phyloP scores from a whole-genome alignment of 148 eudicot genomes.

The Rhododendron ferrugineum region DNA sequence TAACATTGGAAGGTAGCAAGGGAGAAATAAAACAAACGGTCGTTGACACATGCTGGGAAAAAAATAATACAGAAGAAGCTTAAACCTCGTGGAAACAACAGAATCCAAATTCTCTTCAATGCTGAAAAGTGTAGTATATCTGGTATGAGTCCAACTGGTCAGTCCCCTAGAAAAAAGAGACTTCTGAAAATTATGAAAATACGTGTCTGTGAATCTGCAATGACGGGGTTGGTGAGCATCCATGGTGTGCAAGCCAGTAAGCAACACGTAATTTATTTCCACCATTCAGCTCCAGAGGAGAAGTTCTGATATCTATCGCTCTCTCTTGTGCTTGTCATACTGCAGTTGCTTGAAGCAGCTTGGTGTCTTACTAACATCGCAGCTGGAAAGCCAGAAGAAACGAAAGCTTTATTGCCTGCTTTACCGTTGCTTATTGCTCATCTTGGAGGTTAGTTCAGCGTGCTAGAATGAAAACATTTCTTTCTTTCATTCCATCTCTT shows the following conservation, averaged over 20 bases:
- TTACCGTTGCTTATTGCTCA: conserved; percentile 90
- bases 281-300: not conserved
- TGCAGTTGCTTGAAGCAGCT: conserved; percentile 94
- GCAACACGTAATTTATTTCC: not conserved
- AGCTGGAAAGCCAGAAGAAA: conserved; percentile 93
- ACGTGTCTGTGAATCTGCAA: not conserved
- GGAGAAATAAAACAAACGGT: not conserved
- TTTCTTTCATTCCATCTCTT: not conserved
- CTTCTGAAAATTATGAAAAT: not conserved
- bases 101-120: not conserved
- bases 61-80: not conserved
- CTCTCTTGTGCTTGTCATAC: conserved; percentile 6
- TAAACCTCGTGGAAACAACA: not conserved
- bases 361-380: conserved; percentile 99
- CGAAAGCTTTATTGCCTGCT: conserved; percentile 84
- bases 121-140: not conserved
- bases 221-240: not conserved
- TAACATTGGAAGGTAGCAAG: not conserved
- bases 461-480: not conserved
- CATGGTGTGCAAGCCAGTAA: not conserved
- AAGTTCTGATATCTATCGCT: not conserved
- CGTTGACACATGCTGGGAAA: not conserved
- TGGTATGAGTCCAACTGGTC: not conserved
- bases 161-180: not conserved
- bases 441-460: conserved; percentile 65